Base-by-base conservation (phyloP, 495 filamentous ascomycete genomes). In the Lophiotrema nucula region DNA sequence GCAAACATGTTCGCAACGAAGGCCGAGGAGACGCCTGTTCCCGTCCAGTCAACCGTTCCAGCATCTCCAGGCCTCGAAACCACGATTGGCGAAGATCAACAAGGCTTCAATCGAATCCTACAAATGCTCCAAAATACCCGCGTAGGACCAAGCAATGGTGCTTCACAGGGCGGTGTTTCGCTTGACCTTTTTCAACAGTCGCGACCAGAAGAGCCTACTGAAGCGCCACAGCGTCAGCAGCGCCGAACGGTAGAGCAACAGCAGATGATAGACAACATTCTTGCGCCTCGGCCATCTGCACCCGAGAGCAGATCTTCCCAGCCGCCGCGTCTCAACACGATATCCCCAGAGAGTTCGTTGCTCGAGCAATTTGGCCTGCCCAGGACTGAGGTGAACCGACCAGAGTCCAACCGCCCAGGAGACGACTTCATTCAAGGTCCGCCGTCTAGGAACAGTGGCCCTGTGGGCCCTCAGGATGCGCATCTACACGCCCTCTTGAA, bases 31-130 rank as follows among this genome's bases (percentile, higher is more conserved):
- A 76, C 77, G 18, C 70, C 65, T 10, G 57, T 60, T 23, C 51
- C 69, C 37, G 53, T 65, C 46, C 58, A 67, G 31, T 52, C 53
- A 27, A 66, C 69, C 1, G 59, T 58, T 27, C 26, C 56, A 27
- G 33, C 56, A n/a, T 55, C 66, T 48, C 53, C 64, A 15, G 55
- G 13, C 19, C 60, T 24, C 31, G 56, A 67, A 37, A 76, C 79
- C n/a, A 73, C 76, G 10, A 78, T 79, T 28, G 78, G 79, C 54
- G 85, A 88, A 21, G 92, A 98, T 58, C 92, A 89, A 71, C 85
- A 89, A 74, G 93, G 89, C 0, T 98, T 98, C 69, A 86, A 92
- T 56, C 83, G 85, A 42, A 86, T 98, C 37, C 73, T 98, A 27
- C 82, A 88, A 57, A 95, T 97, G 80, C 82, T 98, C 33, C 82